Conservation (phyloP, 345 rosid genomes). For the Brassica cretica region DNA sequence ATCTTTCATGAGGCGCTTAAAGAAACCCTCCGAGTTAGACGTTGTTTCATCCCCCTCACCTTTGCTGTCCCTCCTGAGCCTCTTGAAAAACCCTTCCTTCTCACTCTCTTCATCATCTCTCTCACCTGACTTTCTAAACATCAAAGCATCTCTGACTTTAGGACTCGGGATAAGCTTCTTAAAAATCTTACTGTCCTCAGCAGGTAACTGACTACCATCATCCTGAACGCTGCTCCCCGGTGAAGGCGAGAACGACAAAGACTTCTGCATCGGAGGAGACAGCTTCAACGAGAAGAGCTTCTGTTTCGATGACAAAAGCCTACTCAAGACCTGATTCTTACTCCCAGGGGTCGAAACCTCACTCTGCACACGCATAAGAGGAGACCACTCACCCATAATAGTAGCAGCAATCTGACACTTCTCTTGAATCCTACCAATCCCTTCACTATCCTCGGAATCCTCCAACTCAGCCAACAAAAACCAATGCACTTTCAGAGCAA, state of each 20-base stretch:
- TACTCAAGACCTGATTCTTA: slow-evolving; percentile 87
- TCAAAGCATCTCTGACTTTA: slow-evolving; percentile 87
- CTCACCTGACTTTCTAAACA: slow-evolving; percentile 90
- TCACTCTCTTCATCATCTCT: slow-evolving; percentile 88
- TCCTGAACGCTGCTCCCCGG: slow-evolving; percentile 58
- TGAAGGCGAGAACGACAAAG: slow-evolving; percentile 66
- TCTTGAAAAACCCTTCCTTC: slow-evolving; percentile 93
- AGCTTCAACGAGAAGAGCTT: slow-evolving; percentile 76
- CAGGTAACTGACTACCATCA: slow-evolving; percentile 62
- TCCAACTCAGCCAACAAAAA: slow-evolving; percentile 93
- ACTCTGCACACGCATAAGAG: slow-evolving; percentile 57
- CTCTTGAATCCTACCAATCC: slow-evolving; percentile 92
- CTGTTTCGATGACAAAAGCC: slow-evolving; percentile 81
- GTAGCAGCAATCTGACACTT: slow-evolving; percentile 97
- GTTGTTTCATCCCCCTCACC: slow-evolving; percentile 75
- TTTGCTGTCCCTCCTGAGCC: slow-evolving; percentile 78
- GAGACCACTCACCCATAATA: slow-evolving; percentile 93
- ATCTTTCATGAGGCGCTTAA: slow-evolving; percentile 73
- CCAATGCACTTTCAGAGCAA: slow-evolving; percentile 97
- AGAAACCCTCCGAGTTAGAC: slow-evolving; percentile 68
- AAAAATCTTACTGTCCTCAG: slow-evolving; percentile 81
- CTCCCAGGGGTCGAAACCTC: slow-evolving; percentile 65
- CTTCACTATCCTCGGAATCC: slow-evolving; percentile 93
- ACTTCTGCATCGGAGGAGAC: slow-evolving; percentile 69
- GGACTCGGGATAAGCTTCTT: slow-evolving; percentile 91